Evolutionary conservation across 129 eudicot species (phyloP).

Genomic region (Dittrichia graveolens): DNA sequence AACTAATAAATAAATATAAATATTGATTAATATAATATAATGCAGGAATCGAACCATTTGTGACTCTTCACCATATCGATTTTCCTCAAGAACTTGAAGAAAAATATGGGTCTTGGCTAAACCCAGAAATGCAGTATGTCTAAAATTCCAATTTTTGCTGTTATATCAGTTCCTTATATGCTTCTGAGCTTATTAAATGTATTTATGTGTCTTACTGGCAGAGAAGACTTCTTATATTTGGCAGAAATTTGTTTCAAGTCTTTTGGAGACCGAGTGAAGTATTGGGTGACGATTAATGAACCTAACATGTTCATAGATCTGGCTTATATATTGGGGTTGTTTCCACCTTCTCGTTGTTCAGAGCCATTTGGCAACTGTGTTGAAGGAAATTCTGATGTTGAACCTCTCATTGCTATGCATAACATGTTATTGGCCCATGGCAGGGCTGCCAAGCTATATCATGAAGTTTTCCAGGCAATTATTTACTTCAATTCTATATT

Average conservation of each 20-base stretch:
- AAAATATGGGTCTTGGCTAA: constrained; percentile 76
- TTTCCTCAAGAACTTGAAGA: constrained; percentile 82
- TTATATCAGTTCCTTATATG: not conserved
- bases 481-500: not conserved
- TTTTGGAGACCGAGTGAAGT: constrained; percentile 83
- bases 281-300: constrained; percentile 79
- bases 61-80: constrained; percentile 69
- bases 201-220: constrained; percentile 25
- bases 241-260: constrained; percentile 62
- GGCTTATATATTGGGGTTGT: constrained; percentile 44
- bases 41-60: constrained; percentile 77
- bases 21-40: not conserved
- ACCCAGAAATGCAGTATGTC: constrained; percentile 68
- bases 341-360: constrained; percentile 83
- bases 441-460: constrained; percentile 66
- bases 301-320: constrained; percentile 54
- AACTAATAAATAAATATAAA: not conserved
- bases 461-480: constrained; percentile 58
- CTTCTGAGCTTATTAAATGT: not conserved
- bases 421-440: constrained; percentile 89
- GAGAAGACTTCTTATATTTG: constrained; percentile 73
- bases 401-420: constrained; percentile 71
- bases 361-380: constrained; percentile 75
- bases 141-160: not conserved
- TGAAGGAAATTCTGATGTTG: constrained; percentile 69